Percentiles rank a stretch among this genome's conserved stretches.
These are phyloP conservation scores for Eucalyptus rudis DNA, from an alignment of 345 rosid genomes.

Conservation along the genomic window DNA sequence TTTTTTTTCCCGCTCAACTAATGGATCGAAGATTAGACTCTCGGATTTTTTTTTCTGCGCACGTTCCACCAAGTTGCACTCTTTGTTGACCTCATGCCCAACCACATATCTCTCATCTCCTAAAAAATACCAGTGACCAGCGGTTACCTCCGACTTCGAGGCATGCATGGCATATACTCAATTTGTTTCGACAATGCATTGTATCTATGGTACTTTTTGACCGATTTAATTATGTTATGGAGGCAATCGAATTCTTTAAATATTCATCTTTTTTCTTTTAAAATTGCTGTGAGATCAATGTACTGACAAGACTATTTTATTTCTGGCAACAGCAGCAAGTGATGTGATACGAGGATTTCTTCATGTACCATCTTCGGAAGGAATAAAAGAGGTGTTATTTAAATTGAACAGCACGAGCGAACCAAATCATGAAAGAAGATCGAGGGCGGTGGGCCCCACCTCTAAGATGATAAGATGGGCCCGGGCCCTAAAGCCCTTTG, in stretches of 20 bases:
- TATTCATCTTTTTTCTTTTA: neutral
- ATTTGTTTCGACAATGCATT: neutral
- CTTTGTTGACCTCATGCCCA: neutral
- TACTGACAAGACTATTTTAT: neutral
- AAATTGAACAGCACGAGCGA: neutral
- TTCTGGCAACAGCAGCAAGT: neutral
- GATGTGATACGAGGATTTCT: neutral
- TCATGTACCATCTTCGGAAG: neutral
- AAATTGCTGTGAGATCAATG: neutral
- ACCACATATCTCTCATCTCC: neutral
- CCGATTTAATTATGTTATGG: rapidly evolving
- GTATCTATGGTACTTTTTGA: neutral
- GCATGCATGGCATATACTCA: too few relatives aligned
- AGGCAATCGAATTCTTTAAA: neutral
- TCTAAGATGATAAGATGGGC: neutral
- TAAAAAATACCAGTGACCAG: neutral
- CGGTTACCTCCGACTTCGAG: neutral
- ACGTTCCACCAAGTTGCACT: neutral
- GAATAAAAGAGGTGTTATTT: neutral
- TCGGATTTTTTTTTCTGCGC: rapidly evolving
- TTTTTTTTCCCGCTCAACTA: neutral
- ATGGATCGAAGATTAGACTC: neutral
- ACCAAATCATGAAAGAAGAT: neutral
- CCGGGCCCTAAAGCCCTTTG: neutral
- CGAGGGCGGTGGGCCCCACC: neutral